Evolutionary conservation across 2,329 filamentous ascomycete genomes (phyloP).

Genomic region (Rutstroemia sp.): DNA sequence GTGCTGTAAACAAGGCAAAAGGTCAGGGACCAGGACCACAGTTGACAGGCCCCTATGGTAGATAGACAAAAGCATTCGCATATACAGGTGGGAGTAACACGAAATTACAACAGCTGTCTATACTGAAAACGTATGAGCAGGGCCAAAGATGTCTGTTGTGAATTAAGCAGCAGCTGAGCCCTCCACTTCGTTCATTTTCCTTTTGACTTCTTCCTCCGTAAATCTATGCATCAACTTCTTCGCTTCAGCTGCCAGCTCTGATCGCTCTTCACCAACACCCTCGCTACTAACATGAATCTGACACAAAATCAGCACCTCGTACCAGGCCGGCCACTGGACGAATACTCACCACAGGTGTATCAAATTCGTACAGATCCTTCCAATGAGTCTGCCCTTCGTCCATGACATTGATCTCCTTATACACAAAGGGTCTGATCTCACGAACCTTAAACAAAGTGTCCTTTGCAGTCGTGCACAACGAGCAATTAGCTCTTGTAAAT

Average conservation of each 20-base stretch:
- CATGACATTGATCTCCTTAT: conserved; percentile 63
- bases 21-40: conserved; percentile 29
- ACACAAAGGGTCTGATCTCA: conserved; percentile 59
- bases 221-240: conserved; percentile 75
- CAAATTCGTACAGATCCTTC: conserved; percentile 71
- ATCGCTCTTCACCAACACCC: conserved; percentile 40
- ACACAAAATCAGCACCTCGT: neutral
- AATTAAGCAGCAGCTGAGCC: neutral
- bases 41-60: conserved; percentile 26
- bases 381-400: conserved; percentile 54
- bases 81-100: neutral
- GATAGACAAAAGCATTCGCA: conserved; percentile 10
- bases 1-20: conserved; percentile 40
- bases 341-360: conserved; percentile 62
- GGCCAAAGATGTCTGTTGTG: neutral
- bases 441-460: conserved; percentile 60
- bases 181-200: conserved; percentile 53
- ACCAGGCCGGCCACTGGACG: neutral
- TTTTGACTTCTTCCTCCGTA: conserved; percentile 55
- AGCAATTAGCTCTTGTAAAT: conserved; percentile 66
- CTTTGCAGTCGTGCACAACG: conserved; percentile 62
- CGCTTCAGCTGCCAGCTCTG: conserved; percentile 34
- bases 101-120: neutral
- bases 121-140: neutral
- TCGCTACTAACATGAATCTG: conserved; percentile 51